phyloP scores from a whole-genome alignment of 83 land plant genomes.

The Diphasiastrum complanatum region DNA sequence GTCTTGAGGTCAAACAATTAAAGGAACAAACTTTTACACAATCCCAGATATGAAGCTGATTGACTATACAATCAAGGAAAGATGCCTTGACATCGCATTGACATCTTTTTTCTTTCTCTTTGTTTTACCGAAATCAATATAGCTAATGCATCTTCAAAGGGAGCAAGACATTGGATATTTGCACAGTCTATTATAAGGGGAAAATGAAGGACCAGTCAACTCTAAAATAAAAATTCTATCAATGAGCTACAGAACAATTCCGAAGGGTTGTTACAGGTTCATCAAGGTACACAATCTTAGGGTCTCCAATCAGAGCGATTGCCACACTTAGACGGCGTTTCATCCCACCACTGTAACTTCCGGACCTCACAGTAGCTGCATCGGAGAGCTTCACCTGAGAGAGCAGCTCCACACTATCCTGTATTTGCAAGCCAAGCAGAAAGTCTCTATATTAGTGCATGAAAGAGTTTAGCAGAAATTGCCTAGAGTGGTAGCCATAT shows the following conservation, averaged over 20 bases:
- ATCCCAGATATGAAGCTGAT: neutral
- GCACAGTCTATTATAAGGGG: neutral
- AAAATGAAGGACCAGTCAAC: neutral
- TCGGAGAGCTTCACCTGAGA: conserved; percentile 11
- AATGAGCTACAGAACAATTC: neutral
- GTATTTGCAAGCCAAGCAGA: neutral
- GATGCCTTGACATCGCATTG: too few species aligned
- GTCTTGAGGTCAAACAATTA: neutral
- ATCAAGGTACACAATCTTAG: conserved; percentile 78
- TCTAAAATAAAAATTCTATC: neutral
- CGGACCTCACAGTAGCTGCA: conserved; percentile 50
- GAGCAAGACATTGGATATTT: neutral
- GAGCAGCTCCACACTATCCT: neutral
- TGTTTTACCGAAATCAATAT: too few species aligned
- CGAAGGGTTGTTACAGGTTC: conserved; percentile 50
- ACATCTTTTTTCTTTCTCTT: too few species aligned
- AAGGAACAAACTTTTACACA: neutral
- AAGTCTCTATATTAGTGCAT: too few species aligned
- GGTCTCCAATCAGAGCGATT: conserved; percentile 77
- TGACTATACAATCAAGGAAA: too few species aligned
- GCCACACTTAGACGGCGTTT: conserved; percentile 86
- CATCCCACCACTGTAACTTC: conserved; percentile 92
- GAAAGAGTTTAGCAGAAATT: neutral
- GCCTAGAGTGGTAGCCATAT: neutral
- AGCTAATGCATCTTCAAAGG: too few species aligned